Evolutionary conservation across 331 rosid genomes (phyloP), one percentile per base, ranked within the genome.

Genomic region (Dryas integrifolia): DNA sequence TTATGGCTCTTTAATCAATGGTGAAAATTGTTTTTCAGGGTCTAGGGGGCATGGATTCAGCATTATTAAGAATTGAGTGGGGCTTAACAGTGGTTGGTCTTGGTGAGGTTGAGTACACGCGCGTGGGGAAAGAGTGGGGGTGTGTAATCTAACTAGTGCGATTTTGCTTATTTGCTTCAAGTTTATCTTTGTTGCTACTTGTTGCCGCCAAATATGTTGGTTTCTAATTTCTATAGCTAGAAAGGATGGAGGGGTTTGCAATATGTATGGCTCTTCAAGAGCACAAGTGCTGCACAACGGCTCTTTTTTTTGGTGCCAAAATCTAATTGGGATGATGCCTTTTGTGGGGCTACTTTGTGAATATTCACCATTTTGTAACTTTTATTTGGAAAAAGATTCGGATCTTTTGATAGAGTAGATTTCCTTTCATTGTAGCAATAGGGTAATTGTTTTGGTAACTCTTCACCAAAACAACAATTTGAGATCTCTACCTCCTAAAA

Each of bases 191-290:
- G 57, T 38, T 10, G 53, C 77, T 35, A 65, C 71, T 14, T 14
- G 79, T 89, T 89, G 92, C 96, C 96, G 96, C 96, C 96, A 90
- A 90, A 84, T 87, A 74, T 52, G 65, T 48, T 74, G 65, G 69
- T 62, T 75, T 57, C 66, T 70, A 57, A 57, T 43, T 57, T 21
- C 3, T 70, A 4, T 5, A 44, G 10, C 41, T 35, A 16, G 4
- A 21, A 35, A 51, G 35, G 60, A 57, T 57, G 75, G 65, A 5
- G 12, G 16, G 15, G 9, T 40, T 53, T 40, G 41, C 50, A 14
- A 13, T 56, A 8, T 44, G 50, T 9, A 53, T 39, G 50, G 39
- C 51, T 8, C 18, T 52, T 69, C 52, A 46, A 67, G 13, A 12
- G 45, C 38, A 44, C 49, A 59, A 57, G 49, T 65, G 47, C 65